phyloP scores from a whole-genome alignment of 306 rosid species.

The barrel medic (Medicago truncatula) region MtrunA17r5.0-ANR NC_053042.1:98001-98500 shows the following conservation, averaged over 20 bases:
- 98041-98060: too few species aligned
- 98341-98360: conserved; percentile 37
- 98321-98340: conserved; percentile 53
- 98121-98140: conserved; percentile 6
- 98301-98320: conserved; percentile 15
- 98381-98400: conserved; percentile 24
- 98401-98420: conserved; percentile 31
- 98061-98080: neutral
- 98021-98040: too few species aligned
- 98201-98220: too few species aligned
- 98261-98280: neutral
- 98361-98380: conserved; percentile 37
- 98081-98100: neutral
- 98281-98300: conserved; percentile 5
- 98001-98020: too few species aligned
- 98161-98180: too few species aligned
- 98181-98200: too few species aligned
- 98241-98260: neutral
- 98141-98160: too few species aligned
- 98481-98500: conserved; percentile 54
- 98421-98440: conserved; percentile 41
- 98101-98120: neutral
- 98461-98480: conserved; percentile 39
- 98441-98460: conserved; percentile 24
- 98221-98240: too few species aligned